Percentiles rank a stretch among this genome's conserved stretches.
phyloP scores from a whole-genome alignment of 169 alveolate species.

The Eimeria acervulina region DNA sequence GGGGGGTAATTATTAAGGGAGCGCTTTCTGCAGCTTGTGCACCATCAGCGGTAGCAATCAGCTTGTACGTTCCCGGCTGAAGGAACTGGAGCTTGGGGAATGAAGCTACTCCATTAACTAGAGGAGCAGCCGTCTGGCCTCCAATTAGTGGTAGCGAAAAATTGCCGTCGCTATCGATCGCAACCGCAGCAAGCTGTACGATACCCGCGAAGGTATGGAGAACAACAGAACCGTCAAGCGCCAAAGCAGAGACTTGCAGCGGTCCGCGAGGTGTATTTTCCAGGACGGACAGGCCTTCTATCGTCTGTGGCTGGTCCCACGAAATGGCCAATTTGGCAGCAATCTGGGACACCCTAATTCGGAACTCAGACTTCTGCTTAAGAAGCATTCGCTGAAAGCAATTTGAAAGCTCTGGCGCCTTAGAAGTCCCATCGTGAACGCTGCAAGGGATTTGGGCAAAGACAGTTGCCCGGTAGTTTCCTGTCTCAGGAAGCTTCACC shows the following conservation, averaged over 20 bases:
- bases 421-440: neutral
- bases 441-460: conserved; percentile 28
- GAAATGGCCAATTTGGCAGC: conserved; percentile 25
- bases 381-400: conserved; percentile 40
- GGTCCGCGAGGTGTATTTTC: conserved; percentile 11
- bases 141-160: conserved; percentile 29
- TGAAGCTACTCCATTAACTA: conserved; percentile 16
- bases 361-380: neutral
- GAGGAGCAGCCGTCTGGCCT: conserved; percentile 35
- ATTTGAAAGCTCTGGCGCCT: neutral
- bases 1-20: neutral
- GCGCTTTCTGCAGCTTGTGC: conserved; percentile 77
- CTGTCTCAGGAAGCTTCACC: neutral
- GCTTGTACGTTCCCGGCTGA: conserved; percentile 44
- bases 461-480: conserved; percentile 51
- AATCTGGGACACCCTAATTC: conserved; percentile 41
- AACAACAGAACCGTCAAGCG: conserved; percentile 40
- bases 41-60: conserved; percentile 65
- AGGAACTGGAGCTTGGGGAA: conserved; percentile 42
- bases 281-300: neutral
- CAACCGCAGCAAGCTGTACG: conserved; percentile 56
- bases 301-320: conserved; percentile 33
- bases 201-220: conserved; percentile 12
- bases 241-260: conserved; percentile 54
- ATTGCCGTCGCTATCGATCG: neutral